Evolutionary conservation across 2,329 filamentous ascomycete genomes (phyloP).

Genomic region (Colletotrichum sp.): DNA sequence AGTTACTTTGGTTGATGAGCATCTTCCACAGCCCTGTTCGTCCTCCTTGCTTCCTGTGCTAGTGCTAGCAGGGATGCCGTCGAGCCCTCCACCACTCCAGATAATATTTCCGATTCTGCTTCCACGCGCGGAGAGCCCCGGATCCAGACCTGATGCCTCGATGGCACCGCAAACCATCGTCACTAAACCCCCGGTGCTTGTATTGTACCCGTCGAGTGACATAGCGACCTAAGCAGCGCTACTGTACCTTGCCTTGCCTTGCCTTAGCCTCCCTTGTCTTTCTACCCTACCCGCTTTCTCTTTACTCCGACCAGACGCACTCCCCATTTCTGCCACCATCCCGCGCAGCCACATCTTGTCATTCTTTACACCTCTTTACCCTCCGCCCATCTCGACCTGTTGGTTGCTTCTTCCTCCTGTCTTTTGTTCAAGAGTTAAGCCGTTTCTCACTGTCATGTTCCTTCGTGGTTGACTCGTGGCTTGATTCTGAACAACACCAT

Average conservation of each 20-base stretch:
- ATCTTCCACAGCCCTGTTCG: constrained; percentile 39
- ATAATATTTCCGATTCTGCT: constrained; percentile 56
- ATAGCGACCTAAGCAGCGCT: constrained; percentile 21
- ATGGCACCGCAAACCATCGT: constrained; percentile 34
- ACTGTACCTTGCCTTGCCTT: constrained; percentile 33
- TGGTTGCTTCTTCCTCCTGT: background rate
- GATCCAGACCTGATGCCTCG: constrained; percentile 26
- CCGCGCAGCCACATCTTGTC: constrained; percentile 7
- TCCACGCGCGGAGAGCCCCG: constrained; percentile 49
- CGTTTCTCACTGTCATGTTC: background rate
- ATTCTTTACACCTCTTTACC: constrained; percentile 7
- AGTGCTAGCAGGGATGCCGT: constrained; percentile 33
- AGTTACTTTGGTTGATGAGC: constrained; percentile 42
- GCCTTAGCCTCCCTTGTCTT: constrained; percentile 27
- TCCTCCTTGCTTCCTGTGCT: constrained; percentile 40
- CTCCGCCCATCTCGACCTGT: background rate
- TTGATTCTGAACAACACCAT: background rate
- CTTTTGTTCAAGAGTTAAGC: background rate
- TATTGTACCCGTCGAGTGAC: constrained; percentile 34
- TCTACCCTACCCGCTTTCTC: constrained; percentile 25
- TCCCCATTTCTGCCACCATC: constrained; percentile 14
- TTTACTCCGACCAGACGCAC: constrained; percentile 12
- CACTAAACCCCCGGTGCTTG: constrained; percentile 32
- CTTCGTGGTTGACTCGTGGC: background rate
- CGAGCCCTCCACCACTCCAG: constrained; percentile 35